Percentiles rank a stretch among this genome's conserved stretches.
Conservation (phyloP, 176 grass and related monocot species). For the Ensete glaucum region DNA sequence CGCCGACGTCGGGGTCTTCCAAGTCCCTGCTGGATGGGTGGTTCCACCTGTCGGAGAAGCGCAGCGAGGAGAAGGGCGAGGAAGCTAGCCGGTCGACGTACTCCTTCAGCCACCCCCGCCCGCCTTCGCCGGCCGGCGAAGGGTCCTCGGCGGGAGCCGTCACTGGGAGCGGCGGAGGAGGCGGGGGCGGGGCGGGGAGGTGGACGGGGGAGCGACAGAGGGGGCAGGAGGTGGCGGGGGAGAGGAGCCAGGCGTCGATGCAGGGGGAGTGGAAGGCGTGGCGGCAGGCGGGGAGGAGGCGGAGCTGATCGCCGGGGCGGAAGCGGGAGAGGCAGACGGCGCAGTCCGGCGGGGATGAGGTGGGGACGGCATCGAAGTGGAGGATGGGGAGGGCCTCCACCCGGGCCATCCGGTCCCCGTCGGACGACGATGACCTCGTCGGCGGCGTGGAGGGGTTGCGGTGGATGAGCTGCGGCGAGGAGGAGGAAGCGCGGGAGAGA, state of each 20-base stretch:
- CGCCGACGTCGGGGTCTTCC: not conserved
- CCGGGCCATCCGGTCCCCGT: not conserved
- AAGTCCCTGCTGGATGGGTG: not conserved
- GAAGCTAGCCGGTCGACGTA: not conserved
- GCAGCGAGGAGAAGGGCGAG: not conserved
- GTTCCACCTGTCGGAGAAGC: not conserved
- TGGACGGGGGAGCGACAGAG: slow-evolving; percentile 6
- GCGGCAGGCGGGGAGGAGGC: not conserved
- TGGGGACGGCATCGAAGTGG: not conserved
- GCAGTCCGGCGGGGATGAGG: slow-evolving; percentile 21
- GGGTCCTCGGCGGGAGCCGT: slow-evolving; percentile 20
- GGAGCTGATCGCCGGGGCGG: slow-evolving; percentile 4
- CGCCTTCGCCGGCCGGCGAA: not conserved
- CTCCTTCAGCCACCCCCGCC: not conserved
- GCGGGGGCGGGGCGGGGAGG: slow-evolving; percentile 5
- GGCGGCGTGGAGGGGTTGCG: not conserved
- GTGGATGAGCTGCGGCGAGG: not conserved
- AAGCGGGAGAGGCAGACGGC: slow-evolving; percentile 31
- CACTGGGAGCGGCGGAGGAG: slow-evolving; percentile 35
- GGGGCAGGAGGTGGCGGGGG: not conserved
- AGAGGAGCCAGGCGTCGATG: slow-evolving; percentile 5
- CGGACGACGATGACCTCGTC: not conserved
- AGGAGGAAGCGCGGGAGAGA: not conserved
- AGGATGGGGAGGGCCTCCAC: not conserved
- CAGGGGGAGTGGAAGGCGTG: not conserved